These are phyloP conservation scores for Cyclotella choctawhatcheeana DNA, from an alignment of 108 stramenopile species.

Conservation along the genomic window DNA sequence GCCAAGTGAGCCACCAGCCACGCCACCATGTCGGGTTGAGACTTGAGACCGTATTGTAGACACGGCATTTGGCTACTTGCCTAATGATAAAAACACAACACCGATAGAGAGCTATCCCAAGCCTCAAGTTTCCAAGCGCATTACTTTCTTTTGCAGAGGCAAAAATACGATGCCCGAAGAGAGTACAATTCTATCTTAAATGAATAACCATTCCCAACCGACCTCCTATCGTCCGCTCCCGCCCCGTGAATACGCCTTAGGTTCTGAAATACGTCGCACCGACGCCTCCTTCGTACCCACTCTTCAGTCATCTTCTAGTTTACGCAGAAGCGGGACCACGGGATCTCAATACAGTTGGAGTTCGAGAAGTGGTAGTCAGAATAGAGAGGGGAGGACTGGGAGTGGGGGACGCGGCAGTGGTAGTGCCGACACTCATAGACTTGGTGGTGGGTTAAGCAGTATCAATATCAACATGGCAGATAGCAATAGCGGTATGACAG, in stretches of 20 bases:
- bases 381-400: not conserved
- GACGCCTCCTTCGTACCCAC: constrained; percentile 10
- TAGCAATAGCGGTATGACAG: not conserved
- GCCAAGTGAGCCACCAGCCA: too few relatives aligned
- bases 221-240: constrained; percentile 34
- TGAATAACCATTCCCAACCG: too few relatives aligned
- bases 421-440: not conserved
- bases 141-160: too few relatives aligned
- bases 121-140: too few relatives aligned
- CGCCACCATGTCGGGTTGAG: too few relatives aligned
- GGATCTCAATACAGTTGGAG: constrained; percentile 8
- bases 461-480: not conserved
- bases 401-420: not conserved
- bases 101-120: too few relatives aligned
- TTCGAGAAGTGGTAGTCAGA: not conserved
- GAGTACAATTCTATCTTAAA: too few relatives aligned
- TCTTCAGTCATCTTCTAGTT: constrained; percentile 5
- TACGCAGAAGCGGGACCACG: constrained; percentile 1
- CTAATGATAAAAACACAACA: too few relatives aligned
- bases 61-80: too few relatives aligned
- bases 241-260: constrained; percentile 44
- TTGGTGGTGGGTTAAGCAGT: constrained; percentile 2
- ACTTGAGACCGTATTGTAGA: too few relatives aligned
- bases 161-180: too few relatives aligned
- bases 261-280: constrained; percentile 15